phyloP scores from a whole-genome alignment of 495 filamentous ascomycete species.

The Aspergillus saccharolyticus region DNA sequence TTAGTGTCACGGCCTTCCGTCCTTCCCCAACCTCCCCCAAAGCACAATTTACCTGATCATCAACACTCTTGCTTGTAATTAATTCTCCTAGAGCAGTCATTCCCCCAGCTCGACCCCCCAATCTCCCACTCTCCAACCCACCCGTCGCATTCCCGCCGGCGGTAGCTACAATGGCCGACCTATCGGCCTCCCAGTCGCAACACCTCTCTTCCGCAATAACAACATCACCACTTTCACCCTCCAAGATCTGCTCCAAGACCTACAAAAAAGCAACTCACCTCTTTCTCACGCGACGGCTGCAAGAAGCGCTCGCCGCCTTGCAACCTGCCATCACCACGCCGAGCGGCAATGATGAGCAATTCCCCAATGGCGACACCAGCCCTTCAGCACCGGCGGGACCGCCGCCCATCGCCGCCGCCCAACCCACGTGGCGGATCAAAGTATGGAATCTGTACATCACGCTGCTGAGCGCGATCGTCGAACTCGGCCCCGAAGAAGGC shows the following conservation, averaged over 20 bases:
- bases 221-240: slow-evolving; percentile 44
- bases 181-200: slow-evolving; percentile 40
- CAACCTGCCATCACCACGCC: slow-evolving; percentile 64
- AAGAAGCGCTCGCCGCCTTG: slow-evolving; percentile 78
- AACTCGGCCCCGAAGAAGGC: slow-evolving; percentile 84
- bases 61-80: background rate
- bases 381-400: slow-evolving; percentile 9
- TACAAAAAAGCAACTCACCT: slow-evolving; percentile 88
- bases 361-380: slow-evolving; percentile 34
- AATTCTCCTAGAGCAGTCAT: background rate
- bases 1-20: slow-evolving; percentile 6
- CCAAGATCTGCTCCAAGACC: slow-evolving; percentile 57
- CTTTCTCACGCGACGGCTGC: slow-evolving; percentile 85
- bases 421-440: slow-evolving; percentile 77
- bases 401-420: slow-evolving; percentile 68
- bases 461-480: slow-evolving; percentile 81
- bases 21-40: slow-evolving; percentile 10
- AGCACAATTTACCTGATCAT: background rate
- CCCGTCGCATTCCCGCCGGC: slow-evolving; percentile 15
- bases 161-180: slow-evolving; percentile 34
- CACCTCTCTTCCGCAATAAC: slow-evolving; percentile 44
- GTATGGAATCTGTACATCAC: slow-evolving; percentile 97
- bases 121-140: background rate
- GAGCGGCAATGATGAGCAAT: slow-evolving; percentile 28
- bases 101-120: background rate